Conservation (phyloP, 1,284 basidiomycete species). For the Heliocybe sulcata region DNA sequence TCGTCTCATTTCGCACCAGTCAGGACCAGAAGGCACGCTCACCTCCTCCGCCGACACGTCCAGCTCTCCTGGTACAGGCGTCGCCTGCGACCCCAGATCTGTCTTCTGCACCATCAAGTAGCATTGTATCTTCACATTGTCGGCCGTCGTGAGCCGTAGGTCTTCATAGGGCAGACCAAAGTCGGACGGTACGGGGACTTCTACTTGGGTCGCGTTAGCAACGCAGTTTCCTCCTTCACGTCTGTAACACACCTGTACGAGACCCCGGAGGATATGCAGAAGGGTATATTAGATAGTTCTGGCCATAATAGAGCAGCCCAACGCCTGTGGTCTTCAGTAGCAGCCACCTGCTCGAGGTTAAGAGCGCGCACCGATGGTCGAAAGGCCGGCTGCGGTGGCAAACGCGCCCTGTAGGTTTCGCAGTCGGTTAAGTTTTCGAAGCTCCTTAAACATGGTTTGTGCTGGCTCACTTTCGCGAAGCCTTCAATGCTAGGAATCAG, state of each 20-base stretch:
- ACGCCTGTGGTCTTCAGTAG: conserved; percentile 34
- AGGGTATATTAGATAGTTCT: conserved; percentile 86
- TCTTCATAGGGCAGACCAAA: conserved; percentile 72
- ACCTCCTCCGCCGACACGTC: conserved; percentile 15
- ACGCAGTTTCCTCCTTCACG: not conserved
- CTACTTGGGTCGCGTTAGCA: conserved; percentile 24
- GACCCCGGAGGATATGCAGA: conserved; percentile 82
- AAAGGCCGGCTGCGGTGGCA: conserved; percentile 60
- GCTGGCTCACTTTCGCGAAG: conserved; percentile 13
- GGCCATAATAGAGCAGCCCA: conserved; percentile 78
- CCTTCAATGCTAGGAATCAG: conserved; percentile 13
- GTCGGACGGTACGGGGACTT: conserved; percentile 65
- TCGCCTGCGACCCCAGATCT: conserved; percentile 18
- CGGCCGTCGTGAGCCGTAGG: conserved; percentile 57
- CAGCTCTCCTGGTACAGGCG: conserved; percentile 8
- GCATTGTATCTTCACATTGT: conserved; percentile 50
- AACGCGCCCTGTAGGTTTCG: conserved; percentile 45
- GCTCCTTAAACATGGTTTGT: not conserved
- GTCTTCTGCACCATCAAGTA: conserved; percentile 51
- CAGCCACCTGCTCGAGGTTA: not conserved
- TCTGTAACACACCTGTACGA: conserved; percentile 44
- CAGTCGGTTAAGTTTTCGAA: conserved; percentile 2
- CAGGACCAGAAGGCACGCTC: conserved; percentile 2
- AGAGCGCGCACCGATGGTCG: conserved; percentile 49
- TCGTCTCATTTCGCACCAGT: not conserved